A percentile compares a stretch with the other conserved stretches of the same genome.
Evolutionary conservation across 2,329 filamentous ascomycete genomes (phyloP).

Genomic region (Stromatinia cepivora): DNA sequence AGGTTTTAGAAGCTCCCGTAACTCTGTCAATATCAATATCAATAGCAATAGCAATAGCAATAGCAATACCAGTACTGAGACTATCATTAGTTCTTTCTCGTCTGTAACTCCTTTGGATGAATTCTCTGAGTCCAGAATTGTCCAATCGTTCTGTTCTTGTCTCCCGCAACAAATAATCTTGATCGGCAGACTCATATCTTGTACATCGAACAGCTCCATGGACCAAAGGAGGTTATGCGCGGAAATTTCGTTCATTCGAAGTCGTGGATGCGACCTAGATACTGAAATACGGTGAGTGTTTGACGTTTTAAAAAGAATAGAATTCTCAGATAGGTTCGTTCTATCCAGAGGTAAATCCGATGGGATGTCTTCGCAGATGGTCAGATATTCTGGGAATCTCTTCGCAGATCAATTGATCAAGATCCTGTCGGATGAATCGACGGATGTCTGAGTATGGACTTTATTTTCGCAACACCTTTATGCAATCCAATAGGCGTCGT

Average conservation of each 20-base stretch:
- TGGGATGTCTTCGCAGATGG: not conserved
- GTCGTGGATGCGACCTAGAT: not conserved
- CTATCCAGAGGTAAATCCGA: not conserved
- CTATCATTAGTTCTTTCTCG: not conserved
- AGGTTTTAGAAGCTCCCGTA: not conserved
- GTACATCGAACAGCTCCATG: not conserved
- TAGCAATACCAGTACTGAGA: not conserved
- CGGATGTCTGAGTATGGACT: fast-evolving
- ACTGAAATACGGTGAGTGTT: not conserved
- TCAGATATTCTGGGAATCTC: not conserved
- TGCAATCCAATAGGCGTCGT: not conserved
- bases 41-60: not conserved
- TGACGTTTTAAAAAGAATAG: not conserved
- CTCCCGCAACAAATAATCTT: not conserved
- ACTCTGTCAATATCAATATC: not conserved
- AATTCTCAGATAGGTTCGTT: not conserved
- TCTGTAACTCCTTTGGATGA: not conserved
- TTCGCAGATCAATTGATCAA: not conserved
- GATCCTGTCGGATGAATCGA: not conserved
- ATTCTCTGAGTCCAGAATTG: too few relatives aligned
- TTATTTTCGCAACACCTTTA: fast-evolving
- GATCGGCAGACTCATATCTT: not conserved
- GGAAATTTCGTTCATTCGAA: not conserved
- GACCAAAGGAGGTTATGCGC: not conserved
- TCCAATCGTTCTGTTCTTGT: not conserved